These are phyloP conservation scores for Pachyrhizus erosus DNA, from an alignment of 306 rosid genomes.

Conservation along the genomic window DNA sequence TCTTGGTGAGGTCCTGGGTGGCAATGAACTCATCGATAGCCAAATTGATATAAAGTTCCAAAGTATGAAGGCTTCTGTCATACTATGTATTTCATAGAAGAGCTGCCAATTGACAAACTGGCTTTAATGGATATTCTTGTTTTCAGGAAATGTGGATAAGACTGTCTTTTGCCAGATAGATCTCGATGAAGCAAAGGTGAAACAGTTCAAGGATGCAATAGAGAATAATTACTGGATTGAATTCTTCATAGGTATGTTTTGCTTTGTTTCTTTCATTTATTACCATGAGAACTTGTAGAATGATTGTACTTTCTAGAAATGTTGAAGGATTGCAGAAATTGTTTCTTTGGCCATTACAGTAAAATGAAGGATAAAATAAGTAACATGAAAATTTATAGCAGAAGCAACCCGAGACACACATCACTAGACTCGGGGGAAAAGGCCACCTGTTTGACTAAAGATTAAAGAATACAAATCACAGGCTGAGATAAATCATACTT, in stretches of 20 bases:
- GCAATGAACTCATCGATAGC: slow-evolving; percentile 98
- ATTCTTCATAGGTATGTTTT: slow-evolving; percentile 91
- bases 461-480: neutral
- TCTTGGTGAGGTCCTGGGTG: slow-evolving; percentile 99
- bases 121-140: slow-evolving; percentile 34
- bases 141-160: slow-evolving; percentile 84
- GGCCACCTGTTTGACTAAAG: neutral
- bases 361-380: slow-evolving; percentile 8
- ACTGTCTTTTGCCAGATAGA: slow-evolving; percentile 66
- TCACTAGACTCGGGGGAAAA: neutral
- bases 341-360: neutral
- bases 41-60: slow-evolving; percentile 75
- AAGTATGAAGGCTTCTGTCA: slow-evolving; percentile 54
- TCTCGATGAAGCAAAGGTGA: slow-evolving; percentile 73
- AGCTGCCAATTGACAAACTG: neutral
- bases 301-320: slow-evolving; percentile 37
- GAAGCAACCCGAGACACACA: slow-evolving; percentile 13
- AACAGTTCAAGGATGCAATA: slow-evolving; percentile 94
- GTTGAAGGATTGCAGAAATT: slow-evolving; percentile 25
- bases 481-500: neutral
- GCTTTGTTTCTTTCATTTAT: slow-evolving; percentile 27
- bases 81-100: slow-evolving; percentile 26
- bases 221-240: slow-evolving; percentile 97
- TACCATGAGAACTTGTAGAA: neutral
- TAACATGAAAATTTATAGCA: neutral